phyloP scores from a whole-genome alignment of 805 yeast genomes.

The Scheffersomyces amazonensis region DNA sequence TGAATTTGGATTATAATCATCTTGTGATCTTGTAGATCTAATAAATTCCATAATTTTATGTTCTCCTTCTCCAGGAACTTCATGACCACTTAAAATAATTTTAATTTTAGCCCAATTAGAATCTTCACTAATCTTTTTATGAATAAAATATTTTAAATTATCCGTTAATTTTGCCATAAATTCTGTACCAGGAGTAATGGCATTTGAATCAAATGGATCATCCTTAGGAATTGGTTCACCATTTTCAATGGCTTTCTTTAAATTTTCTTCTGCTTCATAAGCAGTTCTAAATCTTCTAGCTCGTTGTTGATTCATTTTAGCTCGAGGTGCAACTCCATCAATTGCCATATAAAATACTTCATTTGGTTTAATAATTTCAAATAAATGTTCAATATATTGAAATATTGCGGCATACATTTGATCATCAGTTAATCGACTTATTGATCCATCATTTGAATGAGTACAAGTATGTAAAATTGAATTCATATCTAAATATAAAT shows the following conservation, averaged over 20 bases:
- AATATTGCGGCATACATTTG: constrained; percentile 91
- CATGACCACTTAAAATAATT: constrained; percentile 84
- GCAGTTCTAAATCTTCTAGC: constrained; percentile 95
- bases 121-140: constrained; percentile 83
- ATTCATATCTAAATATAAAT: constrained; percentile 94
- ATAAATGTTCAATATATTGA: constrained; percentile 90
- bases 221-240: constrained; percentile 80
- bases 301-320: constrained; percentile 97
- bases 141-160: constrained; percentile 82
- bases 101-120: constrained; percentile 79
- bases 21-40: constrained; percentile 72
- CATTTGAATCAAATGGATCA: constrained; percentile 84
- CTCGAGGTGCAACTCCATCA: constrained; percentile 98
- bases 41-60: constrained; percentile 95
- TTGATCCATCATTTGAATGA: constrained; percentile 70
- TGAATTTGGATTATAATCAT: constrained; percentile 70
- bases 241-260: constrained; percentile 66
- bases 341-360: constrained; percentile 92
- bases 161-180: constrained; percentile 87
- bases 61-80: constrained; percentile 98
- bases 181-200: constrained; percentile 96
- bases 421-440: constrained; percentile 74
- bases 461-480: constrained; percentile 93
- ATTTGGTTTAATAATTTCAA: constrained; percentile 82
- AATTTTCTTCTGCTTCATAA: constrained; percentile 79